A percentile compares a stretch with the other conserved stretches of the same genome.
Conservation (phyloP, 345 rosid species). For the Anacardium occidentale region DNA sequence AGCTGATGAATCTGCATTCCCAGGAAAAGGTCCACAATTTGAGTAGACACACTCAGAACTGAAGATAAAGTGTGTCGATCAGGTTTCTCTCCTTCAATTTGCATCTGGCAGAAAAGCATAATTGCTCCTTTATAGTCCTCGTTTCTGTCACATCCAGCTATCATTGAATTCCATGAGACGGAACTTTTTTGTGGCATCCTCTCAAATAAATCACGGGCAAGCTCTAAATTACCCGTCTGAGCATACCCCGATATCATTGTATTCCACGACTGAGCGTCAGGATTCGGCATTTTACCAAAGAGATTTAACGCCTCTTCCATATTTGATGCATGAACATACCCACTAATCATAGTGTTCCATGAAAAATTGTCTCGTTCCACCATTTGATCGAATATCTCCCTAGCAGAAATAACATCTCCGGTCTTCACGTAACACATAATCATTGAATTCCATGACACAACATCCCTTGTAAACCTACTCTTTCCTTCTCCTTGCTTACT, state of each 20-base stretch:
- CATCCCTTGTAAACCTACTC: slow-evolving; percentile 38
- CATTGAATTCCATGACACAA: slow-evolving; percentile 84
- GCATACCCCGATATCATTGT: slow-evolving; percentile 61
- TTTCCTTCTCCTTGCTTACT: slow-evolving; percentile 11
- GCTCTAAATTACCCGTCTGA: slow-evolving; percentile 39
- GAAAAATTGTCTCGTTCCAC: slow-evolving; percentile 54
- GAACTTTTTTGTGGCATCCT: slow-evolving; percentile 50
- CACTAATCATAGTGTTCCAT: slow-evolving; percentile 79
- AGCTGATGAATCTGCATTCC: slow-evolving; percentile 75
- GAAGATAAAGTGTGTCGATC: slow-evolving; percentile 76
- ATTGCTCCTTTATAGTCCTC: slow-evolving; percentile 51
- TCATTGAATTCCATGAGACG: slow-evolving; percentile 73
- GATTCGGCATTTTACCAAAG: slow-evolving; percentile 53
- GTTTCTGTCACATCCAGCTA: slow-evolving; percentile 62
- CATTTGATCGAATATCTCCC: slow-evolving; percentile 63
- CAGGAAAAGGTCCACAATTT: slow-evolving; percentile 54
- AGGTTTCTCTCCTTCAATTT: slow-evolving; percentile 53
- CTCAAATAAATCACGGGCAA: slow-evolving; percentile 49
- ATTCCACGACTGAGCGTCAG: slow-evolving; percentile 59
- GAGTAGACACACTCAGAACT: slow-evolving; percentile 52
- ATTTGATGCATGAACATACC: slow-evolving; percentile 42
- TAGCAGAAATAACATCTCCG: slow-evolving; percentile 51
- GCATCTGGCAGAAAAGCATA: slow-evolving; percentile 54
- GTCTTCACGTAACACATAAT: slow-evolving; percentile 66
- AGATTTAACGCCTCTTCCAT: slow-evolving; percentile 61